Evolutionary conservation across 176 grass and related monocot species (phyloP).

Genomic region (Oryza glaberrima): DNA sequence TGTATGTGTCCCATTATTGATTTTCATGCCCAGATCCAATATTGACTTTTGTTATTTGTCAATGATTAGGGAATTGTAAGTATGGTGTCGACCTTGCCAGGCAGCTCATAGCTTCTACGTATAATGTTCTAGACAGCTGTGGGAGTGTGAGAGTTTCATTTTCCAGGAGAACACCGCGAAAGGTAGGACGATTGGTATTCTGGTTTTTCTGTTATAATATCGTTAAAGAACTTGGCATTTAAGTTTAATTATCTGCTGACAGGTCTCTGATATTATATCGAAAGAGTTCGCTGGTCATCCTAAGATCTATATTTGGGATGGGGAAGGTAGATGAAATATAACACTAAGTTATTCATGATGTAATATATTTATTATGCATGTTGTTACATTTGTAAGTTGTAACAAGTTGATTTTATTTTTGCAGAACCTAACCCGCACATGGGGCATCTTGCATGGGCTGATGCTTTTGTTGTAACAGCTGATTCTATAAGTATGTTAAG

Average conservation of each 20-base stretch:
- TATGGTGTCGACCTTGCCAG: slow-evolving; percentile 77
- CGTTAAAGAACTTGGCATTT: background rate
- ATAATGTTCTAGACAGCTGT: slow-evolving; percentile 79
- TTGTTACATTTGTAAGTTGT: background rate
- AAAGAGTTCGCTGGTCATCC: slow-evolving; percentile 75
- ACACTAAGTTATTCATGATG: slow-evolving; percentile 17
- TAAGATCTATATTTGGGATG: slow-evolving; percentile 83
- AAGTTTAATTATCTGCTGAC: slow-evolving; percentile 30
- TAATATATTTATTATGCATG: slow-evolving; percentile 27
- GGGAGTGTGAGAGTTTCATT: slow-evolving; percentile 91
- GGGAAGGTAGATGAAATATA: slow-evolving; percentile 63
- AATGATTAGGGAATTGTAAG: slow-evolving; percentile 78
- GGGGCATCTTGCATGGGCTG: slow-evolving; percentile 94
- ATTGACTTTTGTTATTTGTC: slow-evolving; percentile 37
- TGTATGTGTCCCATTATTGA: slow-evolving; percentile 11
- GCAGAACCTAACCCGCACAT: slow-evolving; percentile 88
- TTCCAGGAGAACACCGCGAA: slow-evolving; percentile 79
- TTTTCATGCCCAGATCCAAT: slow-evolving; percentile 17
- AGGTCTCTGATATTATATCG: slow-evolving; percentile 69
- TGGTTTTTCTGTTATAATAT: slow-evolving; percentile 16
- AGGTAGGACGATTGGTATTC: slow-evolving; percentile 47
- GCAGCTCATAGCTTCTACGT: slow-evolving; percentile 66
- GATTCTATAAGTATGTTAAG: slow-evolving; percentile 94
- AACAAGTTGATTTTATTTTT: slow-evolving; percentile 31
- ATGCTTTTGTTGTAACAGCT: slow-evolving; percentile 94